These are phyloP conservation scores for Tilletia setariae DNA, from an alignment of 1,284 basidiomycete genomes.

Conservation along the genomic window DNA sequence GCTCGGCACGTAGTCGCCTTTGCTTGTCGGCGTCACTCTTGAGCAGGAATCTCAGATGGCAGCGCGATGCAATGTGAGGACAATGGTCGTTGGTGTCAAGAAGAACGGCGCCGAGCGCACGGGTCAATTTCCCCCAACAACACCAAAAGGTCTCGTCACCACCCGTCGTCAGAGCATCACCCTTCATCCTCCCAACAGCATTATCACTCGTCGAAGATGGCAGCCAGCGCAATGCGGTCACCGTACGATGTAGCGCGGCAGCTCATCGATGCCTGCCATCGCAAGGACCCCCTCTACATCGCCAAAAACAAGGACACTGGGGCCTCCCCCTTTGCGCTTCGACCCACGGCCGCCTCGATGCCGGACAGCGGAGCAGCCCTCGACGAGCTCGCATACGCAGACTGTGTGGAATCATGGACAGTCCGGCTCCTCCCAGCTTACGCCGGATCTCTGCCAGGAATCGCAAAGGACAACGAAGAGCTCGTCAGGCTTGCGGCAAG, in stretches of 20 bases:
- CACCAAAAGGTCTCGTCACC: neutral
- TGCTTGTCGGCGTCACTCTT: too few species aligned
- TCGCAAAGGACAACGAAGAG: slow-evolving; percentile 27
- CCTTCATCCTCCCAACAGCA: neutral
- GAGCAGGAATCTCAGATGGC: too few species aligned
- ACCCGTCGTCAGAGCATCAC: neutral
- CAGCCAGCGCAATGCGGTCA: slow-evolving; percentile 20
- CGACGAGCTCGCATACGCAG: slow-evolving; percentile 48
- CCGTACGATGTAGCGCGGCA: slow-evolving; percentile 27
- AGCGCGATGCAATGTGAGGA: neutral
- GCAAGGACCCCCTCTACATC: slow-evolving; percentile 33
- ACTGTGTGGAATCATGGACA: slow-evolving; percentile 38
- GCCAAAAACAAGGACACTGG: neutral
- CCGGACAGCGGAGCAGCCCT: slow-evolving; percentile 20
- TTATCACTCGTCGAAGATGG: neutral
- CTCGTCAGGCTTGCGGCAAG: slow-evolving; percentile 44
- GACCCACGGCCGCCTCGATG: neutral
- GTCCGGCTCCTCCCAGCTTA: slow-evolving; percentile 14
- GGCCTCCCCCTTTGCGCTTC: neutral
- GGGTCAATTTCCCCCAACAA: neutral
- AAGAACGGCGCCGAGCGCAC: neutral
- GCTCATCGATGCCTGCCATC: slow-evolving; percentile 36
- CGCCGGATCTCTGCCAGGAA: slow-evolving; percentile 23
- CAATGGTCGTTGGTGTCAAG: neutral
- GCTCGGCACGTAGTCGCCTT: too few species aligned